Evolutionary conservation across 2,329 filamentous ascomycete genomes (phyloP).

Genomic region (Colletotrichum tamarilloi): DNA sequence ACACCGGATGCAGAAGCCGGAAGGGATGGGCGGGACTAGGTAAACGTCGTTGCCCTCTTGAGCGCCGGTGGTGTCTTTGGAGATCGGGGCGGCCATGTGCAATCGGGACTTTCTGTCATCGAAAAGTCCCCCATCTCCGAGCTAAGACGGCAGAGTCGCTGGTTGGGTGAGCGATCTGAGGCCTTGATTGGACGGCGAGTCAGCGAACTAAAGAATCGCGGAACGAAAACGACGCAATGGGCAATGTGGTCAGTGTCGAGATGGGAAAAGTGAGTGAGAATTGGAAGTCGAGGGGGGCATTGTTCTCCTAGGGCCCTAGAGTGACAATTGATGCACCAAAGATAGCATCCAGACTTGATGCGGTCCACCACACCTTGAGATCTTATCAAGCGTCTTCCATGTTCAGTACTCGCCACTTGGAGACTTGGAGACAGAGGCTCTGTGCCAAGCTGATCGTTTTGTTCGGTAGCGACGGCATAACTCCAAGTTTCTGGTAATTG

Average conservation of each 20-base stretch:
- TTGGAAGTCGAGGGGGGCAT: background rate
- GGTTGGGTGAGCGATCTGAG: background rate
- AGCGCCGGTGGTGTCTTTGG: background rate
- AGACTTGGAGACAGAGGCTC: background rate
- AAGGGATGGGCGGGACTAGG: background rate
- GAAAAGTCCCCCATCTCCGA: background rate
- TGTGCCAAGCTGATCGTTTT: slow-evolving; percentile 17
- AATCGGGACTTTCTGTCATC: slow-evolving; percentile 11
- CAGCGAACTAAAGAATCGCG: background rate
- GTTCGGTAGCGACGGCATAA: slow-evolving; percentile 9
- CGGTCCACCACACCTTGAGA: background rate
- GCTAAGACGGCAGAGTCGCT: slow-evolving; percentile 12
- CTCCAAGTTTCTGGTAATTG: background rate
- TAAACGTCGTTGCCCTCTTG: background rate
- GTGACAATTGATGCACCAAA: background rate
- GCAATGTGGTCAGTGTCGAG: background rate
- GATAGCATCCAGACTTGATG: background rate
- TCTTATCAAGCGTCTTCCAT: background rate
- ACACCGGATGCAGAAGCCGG: slow-evolving; percentile 14
- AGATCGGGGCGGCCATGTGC: slow-evolving; percentile 16
- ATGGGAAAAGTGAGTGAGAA: slow-evolving; percentile 16
- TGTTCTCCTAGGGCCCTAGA: background rate
- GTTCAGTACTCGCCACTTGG: slow-evolving; percentile 10
- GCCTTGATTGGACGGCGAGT: background rate
- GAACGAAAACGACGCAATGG: slow-evolving; percentile 1